These are phyloP conservation scores for Anastatica hierochuntica DNA, from an alignment of 345 rosid species.

Conservation along the genomic window DNA sequence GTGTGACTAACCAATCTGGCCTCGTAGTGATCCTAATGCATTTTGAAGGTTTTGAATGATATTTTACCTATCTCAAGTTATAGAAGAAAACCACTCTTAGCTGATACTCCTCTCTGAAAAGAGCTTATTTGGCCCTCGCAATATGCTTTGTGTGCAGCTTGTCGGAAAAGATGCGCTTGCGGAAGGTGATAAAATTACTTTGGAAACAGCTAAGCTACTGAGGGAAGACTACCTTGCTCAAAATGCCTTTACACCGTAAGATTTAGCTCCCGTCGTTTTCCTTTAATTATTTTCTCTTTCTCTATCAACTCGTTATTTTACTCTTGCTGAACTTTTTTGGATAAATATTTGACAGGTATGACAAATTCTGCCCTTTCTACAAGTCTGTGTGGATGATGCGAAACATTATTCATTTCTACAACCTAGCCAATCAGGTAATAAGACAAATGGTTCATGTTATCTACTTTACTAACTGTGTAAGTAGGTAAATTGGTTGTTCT, in stretches of 20 bases:
- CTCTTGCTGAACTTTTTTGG: constrained; percentile 4
- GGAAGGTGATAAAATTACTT: constrained; percentile 86
- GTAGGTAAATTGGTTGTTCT: background rate
- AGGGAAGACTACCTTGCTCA: constrained; percentile 99
- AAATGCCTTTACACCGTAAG: constrained; percentile 98
- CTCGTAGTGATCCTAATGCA: background rate
- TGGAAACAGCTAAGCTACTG: constrained; percentile 96
- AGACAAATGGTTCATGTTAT: background rate
- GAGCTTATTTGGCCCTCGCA: constrained; percentile 1
- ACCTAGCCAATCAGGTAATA: constrained; percentile 92
- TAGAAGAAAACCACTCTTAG: background rate
- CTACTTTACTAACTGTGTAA: background rate
- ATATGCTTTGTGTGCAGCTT: constrained; percentile 46
- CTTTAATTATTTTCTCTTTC: background rate
- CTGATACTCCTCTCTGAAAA: background rate
- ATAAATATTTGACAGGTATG: constrained; percentile 48
- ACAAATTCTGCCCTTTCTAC: constrained; percentile 98
- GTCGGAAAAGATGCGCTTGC: constrained; percentile 99
- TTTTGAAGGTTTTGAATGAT: too few species aligned
- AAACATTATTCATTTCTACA: constrained; percentile 89
- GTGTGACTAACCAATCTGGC: background rate
- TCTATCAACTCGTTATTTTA: background rate
- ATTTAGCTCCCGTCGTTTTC: constrained; percentile 4
- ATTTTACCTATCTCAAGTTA: background rate
- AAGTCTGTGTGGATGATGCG: constrained; percentile 99